These are phyloP conservation scores for Leavenworthia alabamica DNA, from an alignment of 345 rosid species.

Conservation along the genomic window DNA sequence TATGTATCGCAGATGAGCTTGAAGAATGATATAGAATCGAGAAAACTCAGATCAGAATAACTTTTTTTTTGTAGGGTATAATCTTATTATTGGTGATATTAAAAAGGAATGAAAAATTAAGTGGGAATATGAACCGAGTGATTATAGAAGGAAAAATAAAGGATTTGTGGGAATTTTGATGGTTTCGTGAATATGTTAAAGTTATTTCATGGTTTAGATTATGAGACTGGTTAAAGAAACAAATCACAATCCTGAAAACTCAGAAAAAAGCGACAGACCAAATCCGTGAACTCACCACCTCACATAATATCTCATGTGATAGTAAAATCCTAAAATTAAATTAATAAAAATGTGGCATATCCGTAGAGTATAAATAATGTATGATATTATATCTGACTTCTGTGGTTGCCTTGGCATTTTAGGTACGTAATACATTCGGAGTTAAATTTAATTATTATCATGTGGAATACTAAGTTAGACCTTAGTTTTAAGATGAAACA, in stretches of 20 bases:
- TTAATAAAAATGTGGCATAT: not conserved
- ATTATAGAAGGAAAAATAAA: not conserved
- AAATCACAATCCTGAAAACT: not conserved
- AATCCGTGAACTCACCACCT: not conserved
- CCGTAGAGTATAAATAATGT: not conserved
- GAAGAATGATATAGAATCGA: not conserved
- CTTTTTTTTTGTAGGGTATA: not conserved
- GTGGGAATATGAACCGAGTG: no score
- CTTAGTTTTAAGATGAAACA: no score
- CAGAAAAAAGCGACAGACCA: not conserved
- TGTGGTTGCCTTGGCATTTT: not conserved
- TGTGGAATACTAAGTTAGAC: no score
- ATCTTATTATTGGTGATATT: not conserved
- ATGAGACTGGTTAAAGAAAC: not conserved
- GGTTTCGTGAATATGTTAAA: not conserved
- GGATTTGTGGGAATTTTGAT: not conserved
- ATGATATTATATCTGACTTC: not conserved
- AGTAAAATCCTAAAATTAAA: not conserved
- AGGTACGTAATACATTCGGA: not conserved
- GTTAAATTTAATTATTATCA: no score
- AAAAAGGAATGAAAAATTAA: not conserved
- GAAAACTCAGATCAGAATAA: not conserved
- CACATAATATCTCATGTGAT: not conserved
- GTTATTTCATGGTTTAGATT: not conserved
- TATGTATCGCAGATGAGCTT: constrained; percentile 1